A percentile compares a stretch with the other conserved stretches of the same genome.
Conservation (phyloP, 1,139 yeast genomes). For the Spencermartinsiella ligniputridi region DNA sequence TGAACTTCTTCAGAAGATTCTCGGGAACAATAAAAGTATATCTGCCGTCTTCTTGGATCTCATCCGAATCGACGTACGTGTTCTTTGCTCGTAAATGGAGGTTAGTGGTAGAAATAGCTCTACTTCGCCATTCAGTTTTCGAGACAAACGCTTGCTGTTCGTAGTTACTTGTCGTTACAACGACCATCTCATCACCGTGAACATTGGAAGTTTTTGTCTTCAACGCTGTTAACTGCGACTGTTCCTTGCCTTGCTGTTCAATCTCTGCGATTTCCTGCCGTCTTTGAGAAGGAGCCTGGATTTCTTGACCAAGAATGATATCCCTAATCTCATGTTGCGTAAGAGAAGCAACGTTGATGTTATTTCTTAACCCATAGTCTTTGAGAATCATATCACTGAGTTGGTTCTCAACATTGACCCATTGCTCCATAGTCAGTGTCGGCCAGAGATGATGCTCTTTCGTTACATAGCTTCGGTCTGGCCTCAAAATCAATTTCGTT, state of each 20-base stretch:
- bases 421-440: constrained; percentile 75
- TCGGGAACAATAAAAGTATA: constrained; percentile 76
- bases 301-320: constrained; percentile 89
- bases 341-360: constrained; percentile 77
- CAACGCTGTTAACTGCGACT: constrained; percentile 59
- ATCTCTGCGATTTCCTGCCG: constrained; percentile 78
- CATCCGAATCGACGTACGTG: constrained; percentile 63
- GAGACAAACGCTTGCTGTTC: constrained; percentile 83
- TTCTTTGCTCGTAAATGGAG: constrained; percentile 73
- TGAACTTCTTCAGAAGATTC: constrained; percentile 70
- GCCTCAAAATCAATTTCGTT: constrained; percentile 69
- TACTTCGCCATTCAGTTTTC: constrained; percentile 84
- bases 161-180: constrained; percentile 86
- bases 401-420: constrained; percentile 86
- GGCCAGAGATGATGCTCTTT: constrained; percentile 94
- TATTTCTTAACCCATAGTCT: constrained; percentile 82
- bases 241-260: constrained; percentile 51
- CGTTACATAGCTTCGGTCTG: constrained; percentile 65
- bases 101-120: constrained; percentile 76
- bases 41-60: constrained; percentile 49
- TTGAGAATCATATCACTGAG: constrained; percentile 80
- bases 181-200: constrained; percentile 93
- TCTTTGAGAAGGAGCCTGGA: constrained; percentile 80
- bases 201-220: constrained; percentile 84
- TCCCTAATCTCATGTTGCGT: constrained; percentile 95